Base-by-base conservation (phyloP, 2,329 filamentous ascomycete species). In the Aureobasidium sp. region DNA sequence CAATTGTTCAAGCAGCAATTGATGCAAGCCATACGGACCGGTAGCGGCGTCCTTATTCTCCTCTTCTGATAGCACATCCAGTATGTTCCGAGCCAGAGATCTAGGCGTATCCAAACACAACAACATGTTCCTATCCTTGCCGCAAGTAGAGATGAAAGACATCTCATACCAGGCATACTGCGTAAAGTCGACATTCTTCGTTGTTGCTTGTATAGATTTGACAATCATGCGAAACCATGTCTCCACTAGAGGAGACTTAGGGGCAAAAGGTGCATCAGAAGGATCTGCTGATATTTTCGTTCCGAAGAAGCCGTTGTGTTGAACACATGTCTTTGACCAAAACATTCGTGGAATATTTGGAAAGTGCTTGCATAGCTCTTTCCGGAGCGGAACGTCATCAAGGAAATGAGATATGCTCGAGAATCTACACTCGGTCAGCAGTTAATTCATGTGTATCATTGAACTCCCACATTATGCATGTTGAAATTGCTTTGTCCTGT, bases 221-320 rank as follows among this genome's bases (percentile, higher is more conserved):
- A 64, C 61, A 15, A 64, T 64, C 31, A 64, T 40, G 6, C 51
- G 48, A 20, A 55, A 64, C 61, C 61, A 64, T 2, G 50, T 62
- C 16, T 62, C 36, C 36, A 62, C 36, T 25, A 13, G 25, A 7
- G 36, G n/a, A 4, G n/a, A 16, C 13, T 15, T 16, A 40, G 38
- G 38, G 4, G 13, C 18, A 16, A 10, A 40, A 40, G 38, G 7
- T 1, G 25, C 11, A 18, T 16, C 29, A 16, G 43, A 40, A 8
- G 40, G 42, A 50, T 36, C 13, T 25, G 13, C 8, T 15, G 50
- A 38, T 25, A 48, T 48, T 20, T 45, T 45, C n/a, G 61, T 18
- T 27, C 61, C 61, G 23, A 64, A 64, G 51, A 64, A 64, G 18
- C 61, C 61, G 23, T 64, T 64, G 40, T 55, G 51, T 31, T 64